phyloP scores from a whole-genome alignment of 1,284 basidiomycete genomes.

The Ustilago esculenta region DNA sequence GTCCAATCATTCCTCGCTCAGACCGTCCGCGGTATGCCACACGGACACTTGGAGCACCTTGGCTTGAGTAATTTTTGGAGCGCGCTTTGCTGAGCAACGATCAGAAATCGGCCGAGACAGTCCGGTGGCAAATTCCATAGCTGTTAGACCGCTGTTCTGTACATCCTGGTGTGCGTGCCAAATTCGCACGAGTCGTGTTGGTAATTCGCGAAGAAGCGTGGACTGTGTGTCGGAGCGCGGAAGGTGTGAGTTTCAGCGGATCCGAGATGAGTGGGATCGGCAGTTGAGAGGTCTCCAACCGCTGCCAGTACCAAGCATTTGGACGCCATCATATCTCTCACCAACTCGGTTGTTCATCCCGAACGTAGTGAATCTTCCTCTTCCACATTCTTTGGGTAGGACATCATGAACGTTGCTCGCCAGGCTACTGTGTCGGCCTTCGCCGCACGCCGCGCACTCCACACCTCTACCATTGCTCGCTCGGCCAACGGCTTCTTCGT shows the following conservation, averaged over 20 bases:
- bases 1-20: too few relatives aligned
- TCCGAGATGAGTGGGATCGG: slow-evolving; percentile 7
- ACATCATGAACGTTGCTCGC: slow-evolving; percentile 19
- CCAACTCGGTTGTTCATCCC: too few relatives aligned
- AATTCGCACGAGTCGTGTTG: slow-evolving; percentile 2
- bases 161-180: too few relatives aligned
- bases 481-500: slow-evolving; percentile 42
- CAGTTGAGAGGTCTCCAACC: neutral
- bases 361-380: too few relatives aligned
- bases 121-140: too few relatives aligned
- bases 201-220: neutral
- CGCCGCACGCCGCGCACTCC: slow-evolving; percentile 18
- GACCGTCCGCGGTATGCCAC: too few relatives aligned
- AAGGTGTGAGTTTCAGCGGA: neutral
- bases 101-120: neutral
- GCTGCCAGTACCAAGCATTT: neutral
- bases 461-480: slow-evolving; percentile 11
- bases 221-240: too few relatives aligned
- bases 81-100: slow-evolving; percentile 5
- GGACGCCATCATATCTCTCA: neutral
- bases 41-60: too few relatives aligned
- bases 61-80: neutral
- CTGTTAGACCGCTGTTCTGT: neutral
- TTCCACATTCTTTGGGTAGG: too few relatives aligned
- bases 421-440: slow-evolving; percentile 2